Base-by-base conservation (phyloP, 805 yeast species). In the Yamadazyma ubonensis region DNA sequence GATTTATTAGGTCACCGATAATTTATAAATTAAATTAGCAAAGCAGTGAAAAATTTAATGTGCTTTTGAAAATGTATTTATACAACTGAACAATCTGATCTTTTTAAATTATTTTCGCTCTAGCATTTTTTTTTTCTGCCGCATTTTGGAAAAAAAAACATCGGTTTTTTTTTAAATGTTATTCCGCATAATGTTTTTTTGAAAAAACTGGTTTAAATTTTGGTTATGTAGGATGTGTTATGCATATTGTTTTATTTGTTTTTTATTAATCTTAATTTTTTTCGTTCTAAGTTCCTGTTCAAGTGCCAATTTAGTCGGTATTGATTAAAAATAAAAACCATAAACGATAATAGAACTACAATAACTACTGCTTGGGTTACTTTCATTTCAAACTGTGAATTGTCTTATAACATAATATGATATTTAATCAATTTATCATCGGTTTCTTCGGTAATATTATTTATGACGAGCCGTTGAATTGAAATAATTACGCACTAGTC, bases 21-120 rank as follows among this genome's bases (percentile, higher is more conserved):
- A 23, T 23, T 4, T 23, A 23, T 10, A 23, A 23, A 23, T 23
- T 23, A 23, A 23, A 10, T 12, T 23, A 6, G 26, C 26, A 27
- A 32, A 32, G 27, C 17, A 12, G 18, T 32, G 35, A 32, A 32
- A 32, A 32, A n/a, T 27, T 32, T 21, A 21, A 32, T 26, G 35
- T 21, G 18, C 33, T 30, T 16, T 19, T 21, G 23, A 19, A 19
- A 20, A 27, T 27, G 30, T 27, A 23, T 23, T 23, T 30, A 30
- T 30, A 17, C 18, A 30, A 30, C 33, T 10, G 33, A 30, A 30
- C 33, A 30, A 32, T 21, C 27, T 32, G 35, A 32, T 32, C 35
- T 32, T 32, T 30, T 32, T 21, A 32, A 32, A 32, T 32, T 32
- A 32, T 32, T 32, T 32, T 32, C 35, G 19, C 35, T 20, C 19